Evolutionary conservation across 768 basidiomycete species (phyloP), one percentile per base, ranked within the genome.

Genomic region (Termitomyces sp.): DNA sequence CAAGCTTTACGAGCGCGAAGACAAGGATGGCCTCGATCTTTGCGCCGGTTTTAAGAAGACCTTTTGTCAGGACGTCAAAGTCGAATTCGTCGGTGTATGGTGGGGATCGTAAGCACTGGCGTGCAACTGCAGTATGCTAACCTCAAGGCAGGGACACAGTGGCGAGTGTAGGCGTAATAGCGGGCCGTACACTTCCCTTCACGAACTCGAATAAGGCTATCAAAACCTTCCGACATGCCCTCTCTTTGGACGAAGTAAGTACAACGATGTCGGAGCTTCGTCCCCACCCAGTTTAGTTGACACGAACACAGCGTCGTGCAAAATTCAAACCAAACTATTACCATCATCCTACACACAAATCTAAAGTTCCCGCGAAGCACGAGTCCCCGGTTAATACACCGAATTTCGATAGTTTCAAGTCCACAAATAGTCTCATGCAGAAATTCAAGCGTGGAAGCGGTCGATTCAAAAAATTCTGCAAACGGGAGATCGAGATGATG

Each of bases 21-120:
- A 84, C 61, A 62, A 71, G 19, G 68, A 67, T 2, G 79, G 81
- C 5, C 52, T 77, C 7, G 53, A 69, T 23, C 69, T 89, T 12
- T 82, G 82, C 12, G 77, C 77, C 2, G 85, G 86, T 10, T 94
- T 90, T 71, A 92, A 91, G 70, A 66, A 76, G 59, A 87, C 86
- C 0, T 93, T 89, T 66, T 87, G 83, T 52, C 80, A 75, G 34
- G 68, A 73, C n/a, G 86, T 92, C 7, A 71, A 77, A 19, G 77
- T 92, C n/a, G 87, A 91, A 14, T 92, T 92, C 53, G 69, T 94
- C 46, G 91, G 91, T 1, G 84, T 90, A 46, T 92, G 89, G 89
- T 89, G 62, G 25, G 80, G 11, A 43, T 44, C n/a, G 3, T 40
- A 47, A 31, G 50, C 27, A 37, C 29, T 37, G 35, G 17, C 7